Conservation (phyloP, 2,329 filamentous ascomycete genomes). For the Ophiostoma australiae region DNA sequence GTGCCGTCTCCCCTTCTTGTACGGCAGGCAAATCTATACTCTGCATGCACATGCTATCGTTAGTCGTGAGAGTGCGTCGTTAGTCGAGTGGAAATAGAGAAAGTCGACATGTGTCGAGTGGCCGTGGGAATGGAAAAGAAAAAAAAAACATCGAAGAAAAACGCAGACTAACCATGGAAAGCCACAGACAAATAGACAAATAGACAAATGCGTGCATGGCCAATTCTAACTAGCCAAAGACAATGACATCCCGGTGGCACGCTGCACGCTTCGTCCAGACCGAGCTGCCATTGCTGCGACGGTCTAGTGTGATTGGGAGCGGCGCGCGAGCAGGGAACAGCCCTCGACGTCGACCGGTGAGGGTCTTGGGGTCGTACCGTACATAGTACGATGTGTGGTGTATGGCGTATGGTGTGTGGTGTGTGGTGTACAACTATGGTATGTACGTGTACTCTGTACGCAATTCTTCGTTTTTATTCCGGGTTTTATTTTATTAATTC, state of each 20-base stretch:
- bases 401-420: too few species aligned
- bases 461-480: too few species aligned
- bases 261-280: not conserved
- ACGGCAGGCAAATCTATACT: too few species aligned
- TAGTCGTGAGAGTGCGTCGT: not conserved
- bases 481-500: too few species aligned
- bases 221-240: too few species aligned
- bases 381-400: too few species aligned
- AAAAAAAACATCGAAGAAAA: not conserved
- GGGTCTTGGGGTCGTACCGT: too few species aligned
- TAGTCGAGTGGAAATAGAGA: not conserved
- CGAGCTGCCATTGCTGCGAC: slow-evolving; percentile 8
- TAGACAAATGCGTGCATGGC: too few species aligned
- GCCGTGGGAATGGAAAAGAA: too few species aligned
- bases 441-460: too few species aligned
- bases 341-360: slow-evolving; percentile 10
- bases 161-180: not conserved
- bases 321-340: slow-evolving; percentile 3
- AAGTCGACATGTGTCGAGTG: not conserved
- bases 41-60: not conserved
- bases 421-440: too few species aligned
- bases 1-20: too few species aligned
- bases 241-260: not conserved
- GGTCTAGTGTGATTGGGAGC: slow-evolving; percentile 8
- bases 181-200: not conserved